Evolutionary conservation across 2,329 filamentous ascomycete species (phyloP).

Genomic region (Trichocomaceae sp.): DNA sequence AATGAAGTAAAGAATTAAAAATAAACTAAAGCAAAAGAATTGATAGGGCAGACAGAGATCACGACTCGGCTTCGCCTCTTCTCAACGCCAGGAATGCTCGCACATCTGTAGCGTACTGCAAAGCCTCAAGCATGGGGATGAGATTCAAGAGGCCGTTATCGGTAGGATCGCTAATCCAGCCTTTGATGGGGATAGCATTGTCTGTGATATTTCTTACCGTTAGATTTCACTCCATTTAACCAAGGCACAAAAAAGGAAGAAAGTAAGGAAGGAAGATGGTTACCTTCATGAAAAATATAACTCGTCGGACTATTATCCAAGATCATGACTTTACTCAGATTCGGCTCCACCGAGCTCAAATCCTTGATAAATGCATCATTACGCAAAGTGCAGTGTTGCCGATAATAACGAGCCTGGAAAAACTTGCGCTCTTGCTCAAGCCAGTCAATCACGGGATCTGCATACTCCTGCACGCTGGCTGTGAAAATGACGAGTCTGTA

Average conservation of each 20-base stretch:
- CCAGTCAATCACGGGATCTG: constrained; percentile 98
- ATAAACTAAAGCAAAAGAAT: neutral
- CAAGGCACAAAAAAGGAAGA: no score
- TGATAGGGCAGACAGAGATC: neutral
- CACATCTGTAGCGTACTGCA: constrained; percentile 96
- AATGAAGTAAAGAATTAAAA: neutral
- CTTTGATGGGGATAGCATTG: constrained; percentile 97
- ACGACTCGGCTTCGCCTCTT: constrained; percentile 61
- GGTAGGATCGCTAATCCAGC: constrained; percentile 98
- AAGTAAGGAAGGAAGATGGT: neutral
- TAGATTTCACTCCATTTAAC: constrained; percentile 7
- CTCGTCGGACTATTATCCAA: constrained; percentile 96
- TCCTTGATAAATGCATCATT: constrained; percentile 99
- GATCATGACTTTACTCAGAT: constrained; percentile 97
- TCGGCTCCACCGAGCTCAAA: constrained; percentile 88
- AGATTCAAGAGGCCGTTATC: constrained; percentile 92
- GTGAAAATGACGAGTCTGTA: constrained; percentile 97
- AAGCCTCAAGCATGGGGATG: constrained; percentile 81
- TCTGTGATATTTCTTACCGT: constrained; percentile 53
- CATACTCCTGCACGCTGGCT: constrained; percentile 95
- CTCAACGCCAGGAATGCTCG: constrained; percentile 81
- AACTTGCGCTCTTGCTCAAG: constrained; percentile 94
- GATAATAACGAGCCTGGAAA: constrained; percentile 88
- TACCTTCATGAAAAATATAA: constrained; percentile 95
- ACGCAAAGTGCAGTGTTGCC: constrained; percentile 92